These are phyloP conservation scores for Fusarium incarnatum DNA, from an alignment of 2,329 filamentous ascomycete species.

Conservation along the genomic window DNA sequence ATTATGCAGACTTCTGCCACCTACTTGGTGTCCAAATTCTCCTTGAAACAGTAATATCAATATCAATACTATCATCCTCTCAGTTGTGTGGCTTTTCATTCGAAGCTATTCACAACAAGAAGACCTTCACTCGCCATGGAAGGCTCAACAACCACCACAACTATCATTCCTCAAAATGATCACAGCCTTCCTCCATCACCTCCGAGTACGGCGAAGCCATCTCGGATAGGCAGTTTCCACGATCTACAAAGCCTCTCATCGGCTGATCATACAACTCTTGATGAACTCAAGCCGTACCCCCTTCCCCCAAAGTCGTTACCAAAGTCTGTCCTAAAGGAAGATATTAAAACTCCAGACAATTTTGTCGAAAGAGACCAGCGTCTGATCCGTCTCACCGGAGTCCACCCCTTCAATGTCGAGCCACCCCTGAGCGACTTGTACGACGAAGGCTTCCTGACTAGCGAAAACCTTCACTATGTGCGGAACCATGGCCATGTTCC, in stretches of 20 bases:
- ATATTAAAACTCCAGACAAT: constrained; percentile 84
- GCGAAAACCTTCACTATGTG: constrained; percentile 89
- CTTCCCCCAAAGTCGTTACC: constrained; percentile 74
- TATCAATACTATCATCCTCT: not conserved
- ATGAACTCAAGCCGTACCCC: constrained; percentile 60
- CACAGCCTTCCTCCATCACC: constrained; percentile 54
- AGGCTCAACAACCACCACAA: constrained; percentile 33
- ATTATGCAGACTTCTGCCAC: constrained; percentile 25
- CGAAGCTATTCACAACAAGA: constrained; percentile 1
- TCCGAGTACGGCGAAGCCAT: constrained; percentile 54
- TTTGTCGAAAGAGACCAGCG: constrained; percentile 85
- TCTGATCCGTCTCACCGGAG: constrained; percentile 86
- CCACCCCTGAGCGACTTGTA: constrained; percentile 82
- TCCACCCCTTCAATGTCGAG: constrained; percentile 93
- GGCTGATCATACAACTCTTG: constrained; percentile 30
- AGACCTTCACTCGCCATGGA: constrained; percentile 33
- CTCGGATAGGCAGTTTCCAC: constrained; percentile 51
- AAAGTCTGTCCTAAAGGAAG: constrained; percentile 75
- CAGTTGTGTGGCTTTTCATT: constrained; percentile 9
- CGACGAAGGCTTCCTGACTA: constrained; percentile 85
- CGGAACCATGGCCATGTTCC: constrained; percentile 90
- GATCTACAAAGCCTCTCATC: constrained; percentile 30
- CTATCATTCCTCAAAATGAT: constrained; percentile 4
- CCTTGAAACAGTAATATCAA: constrained; percentile 3
- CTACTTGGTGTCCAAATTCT: not conserved